phyloP scores from a whole-genome alignment of 306 rosid genomes.

The Sophora flavescens region DNA sequence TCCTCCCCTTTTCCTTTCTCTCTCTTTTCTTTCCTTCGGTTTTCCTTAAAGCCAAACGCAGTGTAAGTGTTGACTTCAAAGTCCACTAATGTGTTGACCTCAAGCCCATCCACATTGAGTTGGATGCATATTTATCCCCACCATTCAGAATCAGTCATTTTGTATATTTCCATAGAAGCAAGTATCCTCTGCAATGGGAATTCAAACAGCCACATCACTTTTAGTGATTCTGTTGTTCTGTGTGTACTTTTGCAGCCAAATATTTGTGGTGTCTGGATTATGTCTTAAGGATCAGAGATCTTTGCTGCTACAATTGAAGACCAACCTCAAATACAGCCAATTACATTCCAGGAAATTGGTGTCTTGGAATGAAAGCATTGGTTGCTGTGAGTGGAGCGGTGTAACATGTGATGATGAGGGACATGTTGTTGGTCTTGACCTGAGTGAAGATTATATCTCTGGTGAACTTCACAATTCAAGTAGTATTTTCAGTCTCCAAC shows the following conservation, averaged over 20 bases:
- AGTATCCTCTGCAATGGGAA: too few relatives aligned
- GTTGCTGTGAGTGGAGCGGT: conserved; percentile 39
- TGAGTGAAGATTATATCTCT: not conserved
- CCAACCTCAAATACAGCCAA: too few relatives aligned
- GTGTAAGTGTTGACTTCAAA: too few relatives aligned
- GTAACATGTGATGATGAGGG: conserved; percentile 32
- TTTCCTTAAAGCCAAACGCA: too few relatives aligned
- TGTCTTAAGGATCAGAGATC: conserved; percentile 49
- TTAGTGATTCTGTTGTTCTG: not conserved
- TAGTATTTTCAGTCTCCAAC: conserved; percentile 40
- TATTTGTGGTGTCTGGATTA: not conserved
- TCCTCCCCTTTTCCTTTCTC: too few relatives aligned
- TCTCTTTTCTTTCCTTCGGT: too few relatives aligned
- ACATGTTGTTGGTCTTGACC: conserved; percentile 43
- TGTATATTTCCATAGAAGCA: too few relatives aligned
- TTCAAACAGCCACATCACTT: too few relatives aligned
- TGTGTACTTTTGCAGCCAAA: not conserved
- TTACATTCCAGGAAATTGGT: not conserved
- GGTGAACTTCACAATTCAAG: conserved; percentile 39
- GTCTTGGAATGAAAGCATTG: conserved; percentile 34
- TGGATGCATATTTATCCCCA: too few relatives aligned
- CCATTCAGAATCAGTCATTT: too few relatives aligned
- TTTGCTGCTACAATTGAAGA: conserved; percentile 50
- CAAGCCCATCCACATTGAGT: too few relatives aligned
- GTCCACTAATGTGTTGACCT: too few relatives aligned